Evolutionary conservation across 2,329 filamentous ascomycete species (phyloP).

Genomic region (Beauveria sp.): DNA sequence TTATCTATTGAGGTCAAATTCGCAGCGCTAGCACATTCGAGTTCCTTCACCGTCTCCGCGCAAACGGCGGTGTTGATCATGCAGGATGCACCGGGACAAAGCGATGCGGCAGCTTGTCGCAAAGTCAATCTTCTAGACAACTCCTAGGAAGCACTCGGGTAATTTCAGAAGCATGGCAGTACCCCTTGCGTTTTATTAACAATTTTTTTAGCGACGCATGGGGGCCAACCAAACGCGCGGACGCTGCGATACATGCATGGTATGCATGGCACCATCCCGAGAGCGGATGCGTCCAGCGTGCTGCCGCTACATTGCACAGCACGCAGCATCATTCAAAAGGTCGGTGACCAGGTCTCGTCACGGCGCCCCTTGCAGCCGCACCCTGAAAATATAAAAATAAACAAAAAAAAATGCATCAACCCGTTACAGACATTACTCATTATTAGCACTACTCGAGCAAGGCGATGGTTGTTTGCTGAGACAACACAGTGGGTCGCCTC

Average conservation of each 20-base stretch:
- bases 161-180: neutral
- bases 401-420: neutral
- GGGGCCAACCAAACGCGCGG: neutral
- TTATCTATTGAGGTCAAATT: neutral
- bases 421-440: neutral
- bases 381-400: neutral
- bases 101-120: neutral
- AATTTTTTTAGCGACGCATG: neutral
- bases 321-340: neutral
- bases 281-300: neutral
- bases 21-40: neutral
- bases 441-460: neutral
- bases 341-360: neutral
- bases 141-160: neutral
- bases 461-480: neutral
- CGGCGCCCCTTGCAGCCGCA: no score
- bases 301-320: no score
- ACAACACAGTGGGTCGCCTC: neutral
- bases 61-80: neutral
- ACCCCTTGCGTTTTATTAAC: no score
- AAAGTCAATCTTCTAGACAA: neutral
- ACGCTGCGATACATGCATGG: neutral
- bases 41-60: neutral
- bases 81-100: neutral
- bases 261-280: conserved; percentile 3